Percentiles rank a stretch among this genome's conserved stretches.
phyloP scores from a whole-genome alignment of 305 asterid species.

The Caryopteris hybrid region DNA sequence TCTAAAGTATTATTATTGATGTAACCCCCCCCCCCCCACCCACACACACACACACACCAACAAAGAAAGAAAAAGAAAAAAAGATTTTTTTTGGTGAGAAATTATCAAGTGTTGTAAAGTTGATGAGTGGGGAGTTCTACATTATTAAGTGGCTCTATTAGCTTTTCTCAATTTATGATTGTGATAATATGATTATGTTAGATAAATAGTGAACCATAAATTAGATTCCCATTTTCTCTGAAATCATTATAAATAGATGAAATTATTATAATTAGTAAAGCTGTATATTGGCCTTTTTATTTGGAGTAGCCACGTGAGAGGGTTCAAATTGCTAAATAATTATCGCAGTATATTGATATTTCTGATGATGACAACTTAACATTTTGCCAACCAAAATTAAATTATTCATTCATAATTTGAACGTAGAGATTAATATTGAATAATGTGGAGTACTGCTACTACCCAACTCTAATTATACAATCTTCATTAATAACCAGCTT shows the following conservation, averaged over 20 bases:
- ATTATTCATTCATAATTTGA: neutral
- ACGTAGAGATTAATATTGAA: neutral
- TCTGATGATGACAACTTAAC: neutral
- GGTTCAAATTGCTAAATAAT: slow-evolving; percentile 9
- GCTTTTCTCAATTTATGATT: slow-evolving; percentile 22
- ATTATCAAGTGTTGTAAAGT: too few species aligned
- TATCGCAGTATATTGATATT: neutral
- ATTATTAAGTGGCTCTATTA: slow-evolving; percentile 25
- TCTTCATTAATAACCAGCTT: neutral
- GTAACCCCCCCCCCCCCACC: too few species aligned
- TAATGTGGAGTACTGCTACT: neutral
- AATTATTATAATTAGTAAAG: slow-evolving; percentile 8
- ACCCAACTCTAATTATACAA: neutral
- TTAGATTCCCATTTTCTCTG: slow-evolving; percentile 25
- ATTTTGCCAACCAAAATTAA: neutral
- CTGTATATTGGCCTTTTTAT: slow-evolving; percentile 10
- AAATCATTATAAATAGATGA: slow-evolving; percentile 19
- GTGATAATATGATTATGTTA: slow-evolving; percentile 34
- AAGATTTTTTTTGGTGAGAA: too few species aligned
- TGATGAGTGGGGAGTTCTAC: slow-evolving; percentile 11
- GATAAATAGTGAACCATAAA: slow-evolving; percentile 23
- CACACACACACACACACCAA: too few species aligned
- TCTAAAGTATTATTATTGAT: too few species aligned
- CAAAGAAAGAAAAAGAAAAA: too few species aligned
- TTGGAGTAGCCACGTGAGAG: slow-evolving; percentile 17